Evolutionary conservation across 768 basidiomycete species (phyloP), one percentile per base, ranked within the genome.

Genomic region (Phylloporus rhodoxanthus): DNA sequence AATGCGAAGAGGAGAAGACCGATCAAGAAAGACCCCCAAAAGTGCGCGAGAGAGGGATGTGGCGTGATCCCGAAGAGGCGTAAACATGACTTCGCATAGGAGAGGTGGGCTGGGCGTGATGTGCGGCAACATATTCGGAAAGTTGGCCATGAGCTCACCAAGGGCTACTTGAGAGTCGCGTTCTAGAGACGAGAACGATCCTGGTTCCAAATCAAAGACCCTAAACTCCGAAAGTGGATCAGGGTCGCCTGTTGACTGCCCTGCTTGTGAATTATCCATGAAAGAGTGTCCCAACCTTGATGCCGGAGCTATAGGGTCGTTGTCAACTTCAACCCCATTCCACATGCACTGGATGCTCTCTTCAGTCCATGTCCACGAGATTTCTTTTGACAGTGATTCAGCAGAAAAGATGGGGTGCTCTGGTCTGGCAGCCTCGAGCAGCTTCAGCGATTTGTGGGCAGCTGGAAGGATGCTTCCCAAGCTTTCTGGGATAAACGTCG

Each of bases 121-220:
- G 1, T 77, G 58, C 1, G 89, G 85, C 0, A 91, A 70, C 0
- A 63, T 45, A 8, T 63, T 48, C 0, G 90, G 87, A 59, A 91
- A 91, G 0, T 58, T 54, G 14, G 64, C 60, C 45, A 88, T 70
- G 60, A 90, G 84, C 4, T 59, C 54, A 26, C 68, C 64, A 9
- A 87, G 68, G 19, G 63, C 43, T 6, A 58, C 34, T 26, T 57
- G 56, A 33, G 57, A 43, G 49, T 53, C 39, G 40, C 26, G 30
- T 23, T 65, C 61, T 1, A 60, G 58, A 23, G 59, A 55, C 23
- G 67, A 56, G 9, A 68, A 57, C 3, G 68, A 39, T 2, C 82
- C 83, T 19, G 89, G 88, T 52, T 85, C 83, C 32, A 83, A 67
- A 56, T 87, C 84, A 52, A 85, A 91, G 5, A 81, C 49, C 10